These are phyloP conservation scores for Aspergillus clavatus DNA, from an alignment of 2,329 filamentous ascomycete species.

Conservation along the genomic window DNA sequence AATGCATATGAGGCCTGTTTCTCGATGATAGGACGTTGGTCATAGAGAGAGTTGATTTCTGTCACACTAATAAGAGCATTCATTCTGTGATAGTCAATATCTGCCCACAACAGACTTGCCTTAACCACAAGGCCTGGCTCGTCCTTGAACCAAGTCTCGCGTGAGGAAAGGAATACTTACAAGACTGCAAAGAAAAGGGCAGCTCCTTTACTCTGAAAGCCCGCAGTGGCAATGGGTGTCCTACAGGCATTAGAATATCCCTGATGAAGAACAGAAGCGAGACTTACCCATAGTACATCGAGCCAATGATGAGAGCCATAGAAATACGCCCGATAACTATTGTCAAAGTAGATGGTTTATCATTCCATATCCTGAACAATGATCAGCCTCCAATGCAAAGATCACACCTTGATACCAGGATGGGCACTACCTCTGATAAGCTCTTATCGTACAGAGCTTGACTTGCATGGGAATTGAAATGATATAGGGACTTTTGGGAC, in stretches of 20 bases:
- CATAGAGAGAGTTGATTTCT: conserved; percentile 79
- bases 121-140: conserved; percentile 52
- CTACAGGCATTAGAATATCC: conserved; percentile 53
- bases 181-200: conserved; percentile 82
- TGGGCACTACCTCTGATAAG: conserved; percentile 57
- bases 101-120: neutral
- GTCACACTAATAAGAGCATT: conserved; percentile 61
- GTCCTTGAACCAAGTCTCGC: conserved; percentile 30
- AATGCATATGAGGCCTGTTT: conserved; percentile 85
- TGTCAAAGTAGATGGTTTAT: conserved; percentile 68
- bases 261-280: neutral
- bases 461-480: conserved; percentile 74
- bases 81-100: conserved; percentile 15
- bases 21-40: conserved; percentile 86
- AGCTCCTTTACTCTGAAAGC: conserved; percentile 73
- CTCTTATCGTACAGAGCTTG: conserved; percentile 73
- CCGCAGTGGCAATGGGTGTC: conserved; percentile 60
- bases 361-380: conserved; percentile 58
- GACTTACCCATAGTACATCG: conserved; percentile 37
- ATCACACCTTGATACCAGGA: neutral
- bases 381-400: conserved; percentile 6
- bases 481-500: conserved; percentile 60
- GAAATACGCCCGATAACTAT: conserved; percentile 62
- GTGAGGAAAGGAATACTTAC: conserved; percentile 58
- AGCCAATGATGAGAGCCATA: conserved; percentile 73